Evolutionary conservation across 1,284 basidiomycete species (phyloP).

Genomic region (Athelia psychrophila): DNA sequence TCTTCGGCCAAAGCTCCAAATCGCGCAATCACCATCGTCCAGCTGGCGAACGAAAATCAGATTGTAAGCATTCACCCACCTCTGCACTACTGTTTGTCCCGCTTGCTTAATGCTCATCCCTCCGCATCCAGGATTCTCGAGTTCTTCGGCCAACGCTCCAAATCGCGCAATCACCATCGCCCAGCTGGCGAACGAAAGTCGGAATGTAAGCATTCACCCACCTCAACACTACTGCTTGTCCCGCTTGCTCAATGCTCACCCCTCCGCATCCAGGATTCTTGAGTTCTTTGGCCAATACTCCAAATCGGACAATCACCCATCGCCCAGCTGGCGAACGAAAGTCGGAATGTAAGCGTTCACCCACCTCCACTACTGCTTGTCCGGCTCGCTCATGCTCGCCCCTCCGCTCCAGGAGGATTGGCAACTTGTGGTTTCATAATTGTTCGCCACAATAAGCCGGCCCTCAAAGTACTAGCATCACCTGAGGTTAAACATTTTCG

Average conservation of each 20-base stretch:
- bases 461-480: constrained; percentile 23
- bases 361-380: too few species aligned
- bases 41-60: neutral
- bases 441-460: constrained; percentile 12
- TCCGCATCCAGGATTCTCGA: neutral
- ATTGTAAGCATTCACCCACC: too few species aligned
- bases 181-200: neutral
- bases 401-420: neutral
- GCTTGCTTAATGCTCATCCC: too few species aligned
- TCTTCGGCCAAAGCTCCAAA: too few species aligned
- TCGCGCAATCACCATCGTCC: too few species aligned
- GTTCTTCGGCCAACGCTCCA: neutral
- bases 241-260: too few species aligned
- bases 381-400: too few species aligned
- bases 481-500: constrained; percentile 26
- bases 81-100: too few species aligned
- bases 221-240: too few species aligned
- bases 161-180: constrained; percentile 1
- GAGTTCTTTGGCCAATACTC: neutral
- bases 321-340: neutral
- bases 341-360: constrained; percentile 1
- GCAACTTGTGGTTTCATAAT: constrained; percentile 19
- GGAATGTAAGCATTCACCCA: too few species aligned
- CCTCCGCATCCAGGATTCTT: neutral
- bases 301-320: neutral